Base-by-base conservation (phyloP, 768 basidiomycete genomes). In the Hygrocybe punicea region DNA sequence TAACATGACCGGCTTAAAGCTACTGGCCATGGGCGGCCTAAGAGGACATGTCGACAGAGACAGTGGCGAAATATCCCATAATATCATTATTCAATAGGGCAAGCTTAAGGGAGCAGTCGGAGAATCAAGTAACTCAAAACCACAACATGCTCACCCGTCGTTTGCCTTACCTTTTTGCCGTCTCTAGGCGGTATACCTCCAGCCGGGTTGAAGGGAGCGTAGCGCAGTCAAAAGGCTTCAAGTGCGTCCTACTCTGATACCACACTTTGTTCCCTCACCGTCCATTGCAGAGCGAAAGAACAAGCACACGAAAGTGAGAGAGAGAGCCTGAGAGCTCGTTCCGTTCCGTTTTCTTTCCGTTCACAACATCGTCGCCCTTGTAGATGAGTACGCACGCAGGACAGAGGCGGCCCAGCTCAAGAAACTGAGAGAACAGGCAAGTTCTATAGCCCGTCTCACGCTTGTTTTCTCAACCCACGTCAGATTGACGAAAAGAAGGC, bases 321-420 rank as follows among this genome's bases (percentile, higher is more conserved):
- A 17, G 14, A 23, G 5, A 10, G 7, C 19, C n/a, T 29, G 29
- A 10, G 13, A n/a, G 14, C 7, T 21, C n/a, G 23, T 14, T 52
- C 33, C 19, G 10, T 5, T n/a, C n/a, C n/a, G n/a, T n/a, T n/a
- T n/a, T n/a, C n/a, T n/a, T n/a, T n/a, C n/a, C 14, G 4, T 5
- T 40, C 19, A 33, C 6, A 6, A 6, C 0, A 46, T 52, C 58
- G 16, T 61, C 56, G 46, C 33, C 29, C 29, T 24, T 17, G 51
- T 47, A 90, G 88, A 87, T 57, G 79, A 87, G 72, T 89, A 84
- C 60, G 76, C 79, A 47, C 83, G 79, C 55, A 68, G 73, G 58
- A 84, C 84, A 55, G 88, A 89, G 57, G 64, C 69, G 11, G 80
- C 78, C 62, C 76, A 83, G 54, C 65, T 90, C 40, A 71, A 75